Evolutionary conservation across 2,329 filamentous ascomycete genomes (phyloP).

Genomic region (Ophiobolus disseminans): DNA sequence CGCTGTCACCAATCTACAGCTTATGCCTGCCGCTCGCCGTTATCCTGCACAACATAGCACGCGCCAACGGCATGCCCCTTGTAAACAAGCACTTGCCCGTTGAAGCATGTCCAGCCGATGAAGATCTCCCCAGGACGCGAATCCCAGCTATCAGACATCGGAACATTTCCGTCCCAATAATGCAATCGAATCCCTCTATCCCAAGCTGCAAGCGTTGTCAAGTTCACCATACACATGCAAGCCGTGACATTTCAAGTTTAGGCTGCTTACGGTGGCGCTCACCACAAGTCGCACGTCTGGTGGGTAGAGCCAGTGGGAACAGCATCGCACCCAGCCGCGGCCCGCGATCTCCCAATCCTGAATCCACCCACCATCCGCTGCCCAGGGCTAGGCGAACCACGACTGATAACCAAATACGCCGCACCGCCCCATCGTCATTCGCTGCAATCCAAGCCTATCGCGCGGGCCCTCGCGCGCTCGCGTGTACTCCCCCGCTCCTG

Average conservation of each 20-base stretch:
- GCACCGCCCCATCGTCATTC: constrained; percentile 14
- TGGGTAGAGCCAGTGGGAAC: no score
- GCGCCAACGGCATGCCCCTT: constrained; percentile 6
- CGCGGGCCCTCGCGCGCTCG: constrained; percentile 2
- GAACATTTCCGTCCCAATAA: constrained; percentile 7
- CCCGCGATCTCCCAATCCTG: not conserved
- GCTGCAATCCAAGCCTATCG: constrained; percentile 18
- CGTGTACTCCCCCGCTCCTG: constrained; percentile 8
- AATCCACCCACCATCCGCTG: constrained; percentile 4
- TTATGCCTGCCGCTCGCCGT: constrained; percentile 5
- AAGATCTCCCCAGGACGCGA: constrained; percentile 9
- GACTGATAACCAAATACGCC: constrained; percentile 20
- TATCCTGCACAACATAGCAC: constrained; percentile 2
- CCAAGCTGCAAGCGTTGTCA: not conserved
- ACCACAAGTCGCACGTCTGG: no score
- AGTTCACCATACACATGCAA: not conserved
- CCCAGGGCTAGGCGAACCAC: constrained; percentile 12
- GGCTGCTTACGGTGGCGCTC: not conserved
- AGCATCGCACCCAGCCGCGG: not conserved
- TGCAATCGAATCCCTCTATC: not conserved
- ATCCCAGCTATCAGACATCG: constrained; percentile 11
- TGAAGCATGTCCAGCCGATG: constrained; percentile 21
- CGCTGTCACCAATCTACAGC: not conserved
- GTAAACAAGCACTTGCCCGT: constrained; percentile 13
- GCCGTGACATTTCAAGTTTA: constrained; percentile 2